These are phyloP conservation scores for Trichoderma koningiopsis DNA, from an alignment of 2,329 filamentous ascomycete genomes.

Conservation along the genomic window DNA sequence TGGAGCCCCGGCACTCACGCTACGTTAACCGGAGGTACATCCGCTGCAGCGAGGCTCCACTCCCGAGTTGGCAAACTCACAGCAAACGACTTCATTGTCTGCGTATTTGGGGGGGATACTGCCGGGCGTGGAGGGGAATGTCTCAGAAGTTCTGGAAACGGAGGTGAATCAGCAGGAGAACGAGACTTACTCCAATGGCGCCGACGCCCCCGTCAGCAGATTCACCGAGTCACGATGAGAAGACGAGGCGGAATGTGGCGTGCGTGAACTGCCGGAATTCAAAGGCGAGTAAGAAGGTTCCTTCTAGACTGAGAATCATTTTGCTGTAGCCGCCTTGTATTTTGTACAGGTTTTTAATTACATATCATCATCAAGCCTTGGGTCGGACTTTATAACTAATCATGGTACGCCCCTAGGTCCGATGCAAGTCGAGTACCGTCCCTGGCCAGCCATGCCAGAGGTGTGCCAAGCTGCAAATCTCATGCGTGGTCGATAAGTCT, in stretches of 20 bases:
- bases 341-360: not conserved
- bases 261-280: slow-evolving; percentile 45
- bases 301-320: not conserved
- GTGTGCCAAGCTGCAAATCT: slow-evolving; percentile 47
- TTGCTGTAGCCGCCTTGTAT: too few species aligned
- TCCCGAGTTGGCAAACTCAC: not conserved
- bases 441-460: slow-evolving; percentile 48
- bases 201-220: slow-evolving; percentile 37
- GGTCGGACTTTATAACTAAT: not conserved
- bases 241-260: slow-evolving; percentile 43
- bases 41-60: not conserved
- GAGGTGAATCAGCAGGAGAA: not conserved
- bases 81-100: not conserved
- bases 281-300: slow-evolving; percentile 38
- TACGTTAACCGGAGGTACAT: not conserved
- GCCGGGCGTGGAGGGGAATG: not conserved
- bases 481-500: slow-evolving; percentile 50
- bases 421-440: slow-evolving; percentile 46
- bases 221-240: slow-evolving; percentile 33
- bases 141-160: not conserved
- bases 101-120: not conserved
- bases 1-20: not conserved
- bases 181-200: slow-evolving; percentile 31
- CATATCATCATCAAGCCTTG: not conserved
- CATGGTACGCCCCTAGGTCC: slow-evolving; percentile 40